Conservation (phyloP, 1,284 basidiomycete species). For the Quambalaria eucalypti region DNA sequence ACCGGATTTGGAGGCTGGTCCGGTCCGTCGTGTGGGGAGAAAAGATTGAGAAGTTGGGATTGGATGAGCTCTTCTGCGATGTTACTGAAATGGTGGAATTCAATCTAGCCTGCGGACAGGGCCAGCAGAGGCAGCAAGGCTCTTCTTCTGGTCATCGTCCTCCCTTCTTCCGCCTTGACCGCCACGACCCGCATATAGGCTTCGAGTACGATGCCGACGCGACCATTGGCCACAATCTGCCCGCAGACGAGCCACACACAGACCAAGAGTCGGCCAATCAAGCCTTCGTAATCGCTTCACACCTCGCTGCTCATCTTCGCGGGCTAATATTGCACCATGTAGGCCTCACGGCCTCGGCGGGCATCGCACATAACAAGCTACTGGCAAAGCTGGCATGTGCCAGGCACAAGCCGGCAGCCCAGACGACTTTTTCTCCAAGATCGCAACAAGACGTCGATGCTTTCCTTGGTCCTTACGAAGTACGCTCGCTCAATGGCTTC, state of each 20-base stretch:
- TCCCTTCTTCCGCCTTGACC: background rate
- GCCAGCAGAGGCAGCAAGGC: background rate
- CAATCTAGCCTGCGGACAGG: too few species aligned
- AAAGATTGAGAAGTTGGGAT: slow-evolving; percentile 47
- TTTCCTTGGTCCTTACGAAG: slow-evolving; percentile 39
- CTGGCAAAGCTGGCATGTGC: slow-evolving; percentile 45
- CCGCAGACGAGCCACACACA: background rate
- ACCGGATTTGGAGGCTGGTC: slow-evolving; percentile 39
- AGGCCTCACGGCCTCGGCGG: slow-evolving; percentile 46
- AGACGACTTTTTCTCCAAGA: slow-evolving; percentile 26
- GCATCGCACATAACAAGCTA: slow-evolving; percentile 43
- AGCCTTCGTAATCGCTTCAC: slow-evolving; percentile 29
- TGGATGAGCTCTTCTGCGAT: slow-evolving; percentile 49
- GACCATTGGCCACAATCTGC: background rate
- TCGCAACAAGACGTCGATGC: slow-evolving; percentile 14
- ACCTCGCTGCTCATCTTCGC: slow-evolving; percentile 43
- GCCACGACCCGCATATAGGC: background rate
- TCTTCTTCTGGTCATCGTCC: background rate
- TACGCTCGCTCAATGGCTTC: slow-evolving; percentile 32
- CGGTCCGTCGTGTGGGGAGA: slow-evolving; percentile 27
- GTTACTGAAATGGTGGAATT: slow-evolving; percentile 41
- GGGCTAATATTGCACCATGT: slow-evolving; percentile 35
- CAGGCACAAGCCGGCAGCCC: slow-evolving; percentile 46
- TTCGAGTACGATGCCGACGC: background rate
- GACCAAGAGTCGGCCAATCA: slow-evolving; percentile 8